Evolutionary conservation across 2,329 filamentous ascomycete genomes (phyloP), one percentile per base, ranked within the genome.

Genomic region (Cordyceps fumosorosea): DNA sequence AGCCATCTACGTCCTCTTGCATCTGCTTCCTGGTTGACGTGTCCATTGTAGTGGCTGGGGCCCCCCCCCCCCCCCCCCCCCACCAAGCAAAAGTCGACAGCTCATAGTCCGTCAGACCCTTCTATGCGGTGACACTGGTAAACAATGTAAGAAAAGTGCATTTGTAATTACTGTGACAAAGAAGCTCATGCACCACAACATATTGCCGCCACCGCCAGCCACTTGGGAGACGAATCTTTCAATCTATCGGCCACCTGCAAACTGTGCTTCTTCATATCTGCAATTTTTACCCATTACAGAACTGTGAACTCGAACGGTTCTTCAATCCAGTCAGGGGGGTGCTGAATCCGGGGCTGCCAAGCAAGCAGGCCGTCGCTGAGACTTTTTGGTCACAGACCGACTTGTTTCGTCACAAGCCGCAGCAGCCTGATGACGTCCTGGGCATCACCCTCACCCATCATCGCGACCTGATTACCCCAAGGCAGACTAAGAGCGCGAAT

Each of bases 1-100:
- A 51, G 56, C 56, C 56, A 59, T 52, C 40, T 51, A 51, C 45
- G 45, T 51, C 16, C 44, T 50, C 10, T 48, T 57, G 42, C 44
- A 48, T 40, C 8, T 42, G 22, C 24, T 2, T n/a, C 14, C 18
- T 37, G 34, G 12, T 51, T 59, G 56, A 59, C 56, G 56, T 59
- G 56, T 59, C 29, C 56, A 42, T 32, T 24, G 29, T 22, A 48
- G 55, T 51, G 47, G 47, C 47, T 51, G 45, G 29, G 47, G 34
- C 34, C 40, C 32, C 56, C 42, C 12, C 20, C 44, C 11, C 11
- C 1, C 11, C 12, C 16, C 16, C 40, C 34, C 34, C 34, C 11
- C 34, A 24, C 5, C 10, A 37, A 14, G 11, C 3, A 14, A 44
- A 50, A 24, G 24, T 40, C 20, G 44, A 48, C 55, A 57, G 55